Percentiles rank a stretch among this genome's conserved stretches.
These are phyloP conservation scores for Massariosphaeria phaeospora DNA, from an alignment of 495 filamentous ascomycete species.

Conservation along the genomic window DNA sequence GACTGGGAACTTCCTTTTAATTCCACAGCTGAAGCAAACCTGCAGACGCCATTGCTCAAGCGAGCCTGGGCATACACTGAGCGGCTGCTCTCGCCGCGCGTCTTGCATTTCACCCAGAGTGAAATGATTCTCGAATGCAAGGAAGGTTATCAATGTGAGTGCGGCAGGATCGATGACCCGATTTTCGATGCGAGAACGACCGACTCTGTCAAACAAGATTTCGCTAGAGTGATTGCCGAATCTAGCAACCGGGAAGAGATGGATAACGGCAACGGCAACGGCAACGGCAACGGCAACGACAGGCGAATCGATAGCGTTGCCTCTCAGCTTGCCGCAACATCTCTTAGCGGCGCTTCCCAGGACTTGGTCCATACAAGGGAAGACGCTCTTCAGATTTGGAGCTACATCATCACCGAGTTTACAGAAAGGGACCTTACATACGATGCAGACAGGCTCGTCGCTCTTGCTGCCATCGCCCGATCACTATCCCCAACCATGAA, in stretches of 20 bases:
- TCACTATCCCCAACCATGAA: slow-evolving; percentile 21
- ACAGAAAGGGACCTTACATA: slow-evolving; percentile 31
- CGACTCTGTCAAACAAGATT: slow-evolving; percentile 28
- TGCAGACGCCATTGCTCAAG: slow-evolving; percentile 26
- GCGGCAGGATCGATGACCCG: slow-evolving; percentile 26
- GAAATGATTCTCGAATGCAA: slow-evolving; percentile 36
- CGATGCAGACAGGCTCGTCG: slow-evolving; percentile 35
- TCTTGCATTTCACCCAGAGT: slow-evolving; percentile 30
- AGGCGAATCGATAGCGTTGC: slow-evolving; percentile 26
- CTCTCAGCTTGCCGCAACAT: slow-evolving; percentile 23
- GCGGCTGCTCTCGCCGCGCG: slow-evolving; percentile 24
- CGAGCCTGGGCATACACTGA: slow-evolving; percentile 34
- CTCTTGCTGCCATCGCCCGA: slow-evolving; percentile 37
- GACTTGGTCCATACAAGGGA: slow-evolving; percentile 3
- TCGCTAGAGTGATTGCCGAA: slow-evolving; percentile 10
- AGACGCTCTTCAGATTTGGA: slow-evolving; percentile 28
- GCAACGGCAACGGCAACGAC: neutral
- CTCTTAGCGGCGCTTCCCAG: slow-evolving; percentile 5
- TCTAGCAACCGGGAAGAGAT: neutral
- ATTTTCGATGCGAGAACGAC: slow-evolving; percentile 26
- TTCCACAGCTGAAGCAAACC: slow-evolving; percentile 17
- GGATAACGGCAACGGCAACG: neutral
- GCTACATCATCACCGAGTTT: slow-evolving; percentile 30
- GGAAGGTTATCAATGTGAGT: slow-evolving; percentile 30
- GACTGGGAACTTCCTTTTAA: slow-evolving; percentile 31